phyloP scores from a whole-genome alignment of 257 asterid species.

The Fraxinus cuspidata region DNA sequence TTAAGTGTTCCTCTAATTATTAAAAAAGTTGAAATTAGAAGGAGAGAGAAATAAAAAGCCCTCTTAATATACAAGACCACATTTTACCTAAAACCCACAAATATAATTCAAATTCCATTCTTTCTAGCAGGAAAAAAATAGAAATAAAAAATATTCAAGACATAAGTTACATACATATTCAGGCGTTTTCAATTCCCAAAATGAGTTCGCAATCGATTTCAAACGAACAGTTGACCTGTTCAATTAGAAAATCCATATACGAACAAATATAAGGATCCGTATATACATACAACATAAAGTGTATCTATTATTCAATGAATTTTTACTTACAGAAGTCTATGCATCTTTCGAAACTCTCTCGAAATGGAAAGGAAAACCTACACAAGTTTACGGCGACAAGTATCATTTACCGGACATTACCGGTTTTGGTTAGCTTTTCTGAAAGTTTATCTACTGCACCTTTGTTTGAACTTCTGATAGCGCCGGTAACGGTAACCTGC shows the following conservation, averaged over 20 bases:
- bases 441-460: neutral
- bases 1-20: neutral
- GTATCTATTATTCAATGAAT: neutral
- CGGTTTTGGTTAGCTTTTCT: neutral
- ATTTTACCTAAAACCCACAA: neutral
- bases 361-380: neutral
- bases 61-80: neutral
- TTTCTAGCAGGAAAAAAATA: neutral
- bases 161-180: conserved; percentile 27
- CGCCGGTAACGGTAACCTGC: neutral
- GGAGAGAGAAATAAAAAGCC: neutral
- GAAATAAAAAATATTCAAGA: neutral
- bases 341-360: neutral
- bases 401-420: neutral
- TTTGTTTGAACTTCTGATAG: neutral
- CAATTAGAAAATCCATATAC: conserved; percentile 7
- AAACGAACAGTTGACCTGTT: conserved; percentile 37
- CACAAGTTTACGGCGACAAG: neutral
- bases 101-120: neutral
- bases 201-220: conserved; percentile 21
- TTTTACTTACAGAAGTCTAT: neutral
- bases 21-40: neutral
- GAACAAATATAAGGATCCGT: neutral
- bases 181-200: conserved; percentile 23
- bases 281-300: neutral